Evolutionary conservation across 169 alveolate genomes (phyloP).

Genomic region (Eimeria falciformis): DNA sequence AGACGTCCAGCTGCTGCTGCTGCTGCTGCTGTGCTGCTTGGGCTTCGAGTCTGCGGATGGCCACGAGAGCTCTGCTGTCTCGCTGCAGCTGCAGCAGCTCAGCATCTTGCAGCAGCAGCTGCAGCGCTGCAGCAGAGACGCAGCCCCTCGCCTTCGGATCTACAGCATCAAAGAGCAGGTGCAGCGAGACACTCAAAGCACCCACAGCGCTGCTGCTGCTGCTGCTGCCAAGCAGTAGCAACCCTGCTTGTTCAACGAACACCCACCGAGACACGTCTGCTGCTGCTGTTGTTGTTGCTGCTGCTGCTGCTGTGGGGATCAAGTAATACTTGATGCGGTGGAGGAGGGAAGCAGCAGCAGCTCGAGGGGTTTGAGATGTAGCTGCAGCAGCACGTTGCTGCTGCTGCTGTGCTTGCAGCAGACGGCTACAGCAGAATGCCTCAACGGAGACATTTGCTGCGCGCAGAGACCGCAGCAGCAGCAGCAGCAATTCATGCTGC

Average conservation of each 20-base stretch:
- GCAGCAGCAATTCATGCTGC: slow-evolving; percentile 64
- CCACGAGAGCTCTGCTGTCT: slow-evolving; percentile 57
- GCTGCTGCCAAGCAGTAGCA: slow-evolving; percentile 58
- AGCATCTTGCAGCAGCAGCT: slow-evolving; percentile 62
- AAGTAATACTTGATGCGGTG: slow-evolving; percentile 29
- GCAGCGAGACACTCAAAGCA: slow-evolving; percentile 19
- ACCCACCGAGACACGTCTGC: slow-evolving; percentile 39
- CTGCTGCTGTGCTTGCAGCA: slow-evolving; percentile 53
- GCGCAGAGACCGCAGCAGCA: slow-evolving; percentile 54
- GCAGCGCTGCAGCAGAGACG: slow-evolving; percentile 61
- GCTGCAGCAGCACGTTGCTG: slow-evolving; percentile 31
- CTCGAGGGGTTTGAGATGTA: background rate
- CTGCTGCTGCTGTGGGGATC: slow-evolving; percentile 49
- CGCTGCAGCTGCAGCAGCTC: slow-evolving; percentile 72
- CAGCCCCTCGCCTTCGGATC: slow-evolving; percentile 50
- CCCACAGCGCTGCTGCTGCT: slow-evolving; percentile 37
- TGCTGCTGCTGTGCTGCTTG: slow-evolving; percentile 27
- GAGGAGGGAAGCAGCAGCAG: slow-evolving; percentile 29
- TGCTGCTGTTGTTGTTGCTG: slow-evolving; percentile 11
- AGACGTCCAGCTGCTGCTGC: background rate
- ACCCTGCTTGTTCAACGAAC: slow-evolving; percentile 12
- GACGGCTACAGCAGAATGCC: slow-evolving; percentile 26
- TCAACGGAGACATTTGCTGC: slow-evolving; percentile 20
- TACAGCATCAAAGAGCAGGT: slow-evolving; percentile 56
- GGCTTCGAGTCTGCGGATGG: slow-evolving; percentile 27